Evolutionary conservation across 768 basidiomycete species (phyloP).

Genomic region (Daedaleopsis sinensis): DNA sequence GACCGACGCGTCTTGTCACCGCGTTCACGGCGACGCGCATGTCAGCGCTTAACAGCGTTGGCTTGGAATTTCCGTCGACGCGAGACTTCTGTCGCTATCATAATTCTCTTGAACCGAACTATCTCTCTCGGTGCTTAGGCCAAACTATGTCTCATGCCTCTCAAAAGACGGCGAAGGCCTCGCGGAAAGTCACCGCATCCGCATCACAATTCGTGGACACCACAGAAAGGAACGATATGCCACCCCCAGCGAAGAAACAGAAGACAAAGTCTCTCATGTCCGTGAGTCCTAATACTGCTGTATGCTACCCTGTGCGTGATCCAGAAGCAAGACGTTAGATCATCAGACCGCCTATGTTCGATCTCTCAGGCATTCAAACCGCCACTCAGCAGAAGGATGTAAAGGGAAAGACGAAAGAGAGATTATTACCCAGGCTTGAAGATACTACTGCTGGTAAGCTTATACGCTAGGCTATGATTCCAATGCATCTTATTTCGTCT

Average conservation of each 20-base stretch:
- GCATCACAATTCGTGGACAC: background rate
- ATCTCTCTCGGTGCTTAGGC: too few species aligned
- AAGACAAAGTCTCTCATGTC: constrained; percentile 26
- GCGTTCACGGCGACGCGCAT: too few species aligned
- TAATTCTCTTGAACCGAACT: too few species aligned
- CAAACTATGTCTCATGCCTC: constrained; percentile 6
- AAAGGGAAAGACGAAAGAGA: constrained; percentile 31
- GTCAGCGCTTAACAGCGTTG: too few species aligned
- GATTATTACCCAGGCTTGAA: background rate
- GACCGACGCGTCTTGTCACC: too few species aligned
- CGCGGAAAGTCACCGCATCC: background rate
- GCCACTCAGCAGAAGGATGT: constrained; percentile 9
- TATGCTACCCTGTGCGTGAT: background rate
- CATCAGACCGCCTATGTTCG: constrained; percentile 24
- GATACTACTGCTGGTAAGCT: background rate
- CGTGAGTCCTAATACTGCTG: constrained; percentile 13
- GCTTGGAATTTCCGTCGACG: too few species aligned
- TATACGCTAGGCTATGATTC: background rate
- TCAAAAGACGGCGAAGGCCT: background rate
- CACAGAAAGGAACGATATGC: background rate
- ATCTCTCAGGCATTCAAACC: constrained; percentile 18
- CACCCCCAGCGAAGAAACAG: constrained; percentile 27
- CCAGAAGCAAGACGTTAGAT: constrained; percentile 20
- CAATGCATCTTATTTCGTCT: background rate
- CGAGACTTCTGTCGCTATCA: too few species aligned